Base-by-base conservation (phyloP, 345 rosid genomes). In the Raphanus raphanistrum region DNA sequence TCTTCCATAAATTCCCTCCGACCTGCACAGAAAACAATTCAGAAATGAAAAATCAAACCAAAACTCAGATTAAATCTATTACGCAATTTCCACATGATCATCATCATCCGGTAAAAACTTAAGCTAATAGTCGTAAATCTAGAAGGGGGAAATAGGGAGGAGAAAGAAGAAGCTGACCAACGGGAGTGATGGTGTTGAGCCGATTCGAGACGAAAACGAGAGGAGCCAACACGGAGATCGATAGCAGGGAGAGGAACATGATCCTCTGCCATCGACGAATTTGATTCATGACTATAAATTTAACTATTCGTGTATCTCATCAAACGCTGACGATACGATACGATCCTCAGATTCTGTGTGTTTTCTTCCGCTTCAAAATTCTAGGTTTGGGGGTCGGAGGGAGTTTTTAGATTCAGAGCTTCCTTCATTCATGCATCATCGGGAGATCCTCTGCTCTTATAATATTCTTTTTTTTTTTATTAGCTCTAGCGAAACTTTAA, bases 221-320 rank as follows among this genome's bases (percentile, higher is more conserved):
- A 4, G 99, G 99, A 79, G 97, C 86, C 70, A 91, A 45, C 5
- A 92, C 92, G 76, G 94, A 86, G 52, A 87, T 77, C 67, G 84
- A 84, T 66, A 95, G 93, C 82, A 90, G 29, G 1, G 86, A 83
- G 89, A 95, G 92, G 97, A 90, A 77, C 74, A 89, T 5, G 60
- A 86, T 87, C 98, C 97, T 90, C 96, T 86, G 91, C 88, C 89
- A 82, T 77, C 83, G 90, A 80, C 76, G 90, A 36, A 72, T 15
- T 84, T 85, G 87, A 88, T 83, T 90, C 98, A 89, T 95, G 88
- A 76, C 88, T 75, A 79, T 68, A 61, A 70, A 58, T 6, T n/a
- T 3, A 41, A 55, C 72, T 59, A 59, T 3, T 9, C 45, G 13
- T 50, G 13, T 50, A 68, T 79, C 76, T 71, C 75, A 78, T 75